These are phyloP conservation scores for Iris macrosiphon DNA, from an alignment of 106 monocot genomes.

Conservation along the genomic window DNA sequence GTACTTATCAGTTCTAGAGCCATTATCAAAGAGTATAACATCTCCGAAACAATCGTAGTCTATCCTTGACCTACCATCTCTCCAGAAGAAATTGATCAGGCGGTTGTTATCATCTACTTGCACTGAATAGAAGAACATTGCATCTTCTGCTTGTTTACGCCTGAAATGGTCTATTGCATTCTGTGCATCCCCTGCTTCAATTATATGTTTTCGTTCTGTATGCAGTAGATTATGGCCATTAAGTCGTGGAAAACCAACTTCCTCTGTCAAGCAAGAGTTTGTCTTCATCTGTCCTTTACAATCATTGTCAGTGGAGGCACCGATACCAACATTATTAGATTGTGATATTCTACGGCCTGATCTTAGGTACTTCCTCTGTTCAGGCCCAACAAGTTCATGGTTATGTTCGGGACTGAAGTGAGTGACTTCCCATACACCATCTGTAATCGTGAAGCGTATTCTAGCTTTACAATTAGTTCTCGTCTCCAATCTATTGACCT, in stretches of 20 bases:
- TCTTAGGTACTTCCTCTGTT: conserved; percentile 30
- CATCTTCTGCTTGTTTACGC: conserved; percentile 17
- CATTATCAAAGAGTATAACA: conserved; percentile 10
- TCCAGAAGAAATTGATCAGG: conserved; percentile 15
- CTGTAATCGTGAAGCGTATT: conserved; percentile 24
- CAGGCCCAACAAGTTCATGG: conserved; percentile 31
- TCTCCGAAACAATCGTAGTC: conserved; percentile 16
- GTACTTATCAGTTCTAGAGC: not conserved
- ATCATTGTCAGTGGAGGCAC: conserved; percentile 3
- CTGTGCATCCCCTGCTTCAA: conserved; percentile 23
- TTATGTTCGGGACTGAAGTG: conserved; percentile 27
- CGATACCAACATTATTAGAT: not conserved
- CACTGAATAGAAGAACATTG: conserved; percentile 35
- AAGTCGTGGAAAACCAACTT: conserved; percentile 8
- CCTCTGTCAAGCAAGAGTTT: conserved; percentile 7
- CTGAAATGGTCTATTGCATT: conserved; percentile 19
- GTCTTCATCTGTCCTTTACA: conserved; percentile 11
- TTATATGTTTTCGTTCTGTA: conserved; percentile 3
- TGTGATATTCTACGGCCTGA: conserved; percentile 8
- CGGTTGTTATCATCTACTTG: conserved; percentile 19
- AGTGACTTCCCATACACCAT: conserved; percentile 29
- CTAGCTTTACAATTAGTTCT: conserved; percentile 36
- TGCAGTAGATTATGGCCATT: conserved; percentile 14
- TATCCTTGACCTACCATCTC: conserved; percentile 15
- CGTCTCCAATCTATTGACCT: conserved; percentile 14